Base-by-base conservation (phyloP, 768 basidiomycete species). In the Suillus clintonianus region DNA sequence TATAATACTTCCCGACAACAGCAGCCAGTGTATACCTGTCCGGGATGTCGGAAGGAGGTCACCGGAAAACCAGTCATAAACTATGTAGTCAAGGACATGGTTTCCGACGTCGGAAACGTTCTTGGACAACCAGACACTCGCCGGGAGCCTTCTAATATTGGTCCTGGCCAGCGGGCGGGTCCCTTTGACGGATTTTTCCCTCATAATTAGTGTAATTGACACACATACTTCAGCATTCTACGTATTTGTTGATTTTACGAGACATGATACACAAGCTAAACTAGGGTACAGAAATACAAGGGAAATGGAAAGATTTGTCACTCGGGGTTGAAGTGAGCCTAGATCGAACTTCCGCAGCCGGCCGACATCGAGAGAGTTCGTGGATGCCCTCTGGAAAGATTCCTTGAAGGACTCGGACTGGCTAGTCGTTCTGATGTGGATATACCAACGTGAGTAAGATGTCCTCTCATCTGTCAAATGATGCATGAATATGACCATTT, bases 1-100 rank as follows among this genome's bases (percentile, higher is more conserved):
- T 67, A 73, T 43, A 53, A 62, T 41, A 59, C 69, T 62, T 17
- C 69, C 69, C 68, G 65, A 70, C 78, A 51, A 66, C 64, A 72
- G 66, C 65, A 79, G 41, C 89, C 88, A 0, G 71, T 81, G 36
- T 91, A 88, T 67, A 85, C 85, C n/a, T n/a, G 90, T 61, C 90
- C 90, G 4, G 85, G 83, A 5, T 92, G 90, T 68, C 81, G 90
- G 59, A 77, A 81, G 53, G 67, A 72, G 14, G 82, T 88, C 13
- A 71, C 75, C 36, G 78, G 69, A 14, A 80, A 78, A 24, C 90
- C 90, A 0, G 79, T 83, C 0, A 88, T 91, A 68, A 82, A 83
- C 51, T 92, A 85, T 71, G 79, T 80, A 7, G 72, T 91, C 56
- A 92, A 91, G 72, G 75, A 79, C 2, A 68, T 92, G 36, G 80